Conservation (phyloP, 441 rosid genomes). For the Melianthus villosus region DNA sequence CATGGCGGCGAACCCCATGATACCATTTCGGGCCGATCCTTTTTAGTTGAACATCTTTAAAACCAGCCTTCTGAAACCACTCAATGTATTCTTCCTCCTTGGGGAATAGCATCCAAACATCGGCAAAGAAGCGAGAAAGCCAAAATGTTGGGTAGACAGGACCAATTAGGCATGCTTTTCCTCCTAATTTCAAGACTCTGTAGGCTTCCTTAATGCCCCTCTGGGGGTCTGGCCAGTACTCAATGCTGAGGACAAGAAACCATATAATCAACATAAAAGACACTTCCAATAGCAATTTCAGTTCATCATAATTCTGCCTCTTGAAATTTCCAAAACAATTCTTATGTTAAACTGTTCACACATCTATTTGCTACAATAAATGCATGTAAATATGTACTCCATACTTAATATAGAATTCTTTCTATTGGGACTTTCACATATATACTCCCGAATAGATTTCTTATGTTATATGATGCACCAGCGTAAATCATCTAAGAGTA, state of each 20-base stretch:
- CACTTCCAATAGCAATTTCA: background rate
- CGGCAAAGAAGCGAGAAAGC: constrained; percentile 17
- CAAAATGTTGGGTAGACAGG: constrained; percentile 15
- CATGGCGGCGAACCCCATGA: constrained; percentile 17
- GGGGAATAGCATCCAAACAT: constrained; percentile 17
- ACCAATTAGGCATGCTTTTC: constrained; percentile 15
- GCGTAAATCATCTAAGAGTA: too few relatives aligned
- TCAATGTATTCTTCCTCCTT: constrained; percentile 19
- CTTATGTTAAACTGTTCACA: too few relatives aligned
- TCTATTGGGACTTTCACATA: too few relatives aligned
- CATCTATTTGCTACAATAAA: too few relatives aligned
- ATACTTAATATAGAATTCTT: too few relatives aligned
- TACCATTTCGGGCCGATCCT: constrained; percentile 20
- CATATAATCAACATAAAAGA: background rate
- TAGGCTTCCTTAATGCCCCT: constrained; percentile 17
- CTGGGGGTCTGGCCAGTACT: constrained; percentile 20
- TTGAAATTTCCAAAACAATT: background rate
- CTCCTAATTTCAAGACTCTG: constrained; percentile 16
- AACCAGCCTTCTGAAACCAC: constrained; percentile 16
- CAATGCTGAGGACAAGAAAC: constrained; percentile 8
- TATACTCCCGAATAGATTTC: too few relatives aligned
- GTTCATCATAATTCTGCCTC: background rate
- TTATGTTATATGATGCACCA: too few relatives aligned
- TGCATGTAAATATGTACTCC: too few relatives aligned
- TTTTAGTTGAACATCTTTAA: constrained; percentile 13